Base-by-base conservation (phyloP, 495 filamentous ascomycete species). In the Achaetomiella virescens region DNA sequence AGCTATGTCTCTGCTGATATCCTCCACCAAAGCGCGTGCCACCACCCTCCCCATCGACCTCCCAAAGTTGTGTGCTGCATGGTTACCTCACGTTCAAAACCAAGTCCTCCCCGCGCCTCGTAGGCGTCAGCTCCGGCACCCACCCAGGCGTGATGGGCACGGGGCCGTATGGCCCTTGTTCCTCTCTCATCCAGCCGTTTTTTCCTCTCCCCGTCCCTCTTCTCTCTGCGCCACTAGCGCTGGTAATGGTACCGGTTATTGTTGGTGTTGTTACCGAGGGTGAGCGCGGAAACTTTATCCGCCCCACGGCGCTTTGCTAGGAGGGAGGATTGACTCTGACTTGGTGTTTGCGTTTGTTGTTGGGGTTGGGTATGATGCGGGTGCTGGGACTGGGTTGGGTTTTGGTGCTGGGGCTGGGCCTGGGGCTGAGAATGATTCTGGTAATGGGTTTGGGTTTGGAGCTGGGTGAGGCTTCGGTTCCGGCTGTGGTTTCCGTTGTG, bases 221-320 rank as follows among this genome's bases (percentile, higher is more conserved):
- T 27, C n/a, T 21, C 18, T 3, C 18, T 18, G n/a, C 15, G 7
- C 7, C 38, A 18, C n/a, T 17, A 2, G 38, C 10, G 10, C 2
- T 1, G 10, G 38, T 3, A 21, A 33, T 55, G 38, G 53, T 48
- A 43, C 48, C 59, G 22, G 61, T 44, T 61, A 61, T 52, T 55
- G 38, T 52, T 33, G 55, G 55, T 33, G 38, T 36, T 37, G 25
- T 33, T 2, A 8, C 14, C 62, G 5, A 79, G 64, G 18, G 61
- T 49, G 15, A 81, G 64, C 15, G 73, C 65, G 0, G 69, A 68
- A 2, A 73, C 77, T 50, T 70, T 74, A 24, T 77, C 72, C 14
- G 70, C 68, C 6, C 79, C 79, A 14, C 76, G 60, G 5, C 78
- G 67, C 61, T 81, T 80, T 1, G 77, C 70, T 2, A 81, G 67